Conservation (phyloP, 1,284 basidiomycete genomes). For the Ganoderma leucocontextum region DNA sequence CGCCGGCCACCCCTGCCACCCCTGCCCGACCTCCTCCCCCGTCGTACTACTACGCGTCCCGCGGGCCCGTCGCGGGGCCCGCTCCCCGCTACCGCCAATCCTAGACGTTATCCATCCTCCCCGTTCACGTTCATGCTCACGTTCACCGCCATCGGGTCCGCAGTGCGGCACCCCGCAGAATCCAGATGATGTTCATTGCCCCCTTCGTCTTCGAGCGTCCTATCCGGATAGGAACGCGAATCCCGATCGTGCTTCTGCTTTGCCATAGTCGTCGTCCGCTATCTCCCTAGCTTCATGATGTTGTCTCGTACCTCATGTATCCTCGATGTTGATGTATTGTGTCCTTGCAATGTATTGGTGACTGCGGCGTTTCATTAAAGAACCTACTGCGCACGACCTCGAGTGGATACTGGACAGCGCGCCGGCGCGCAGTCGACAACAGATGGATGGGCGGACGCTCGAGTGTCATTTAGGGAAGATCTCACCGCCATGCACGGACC, state of each 20-base stretch:
- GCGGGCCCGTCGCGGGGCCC: not conserved
- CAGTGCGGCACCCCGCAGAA: not conserved
- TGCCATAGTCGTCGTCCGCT: not conserved
- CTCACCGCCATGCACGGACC: not conserved
- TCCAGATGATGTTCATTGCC: not conserved
- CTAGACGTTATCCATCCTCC: not conserved
- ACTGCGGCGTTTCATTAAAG: constrained; percentile 1
- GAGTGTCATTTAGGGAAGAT: not conserved
- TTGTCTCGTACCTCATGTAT: not conserved
- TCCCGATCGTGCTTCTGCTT: not conserved
- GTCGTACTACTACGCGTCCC: not conserved
- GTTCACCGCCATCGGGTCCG: not conserved
- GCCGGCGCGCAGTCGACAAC: not conserved
- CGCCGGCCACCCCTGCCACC: not conserved
- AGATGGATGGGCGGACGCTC: not conserved
- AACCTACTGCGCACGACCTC: not conserved
- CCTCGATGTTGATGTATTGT: not conserved
- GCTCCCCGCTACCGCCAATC: not conserved
- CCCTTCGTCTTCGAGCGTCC: not conserved
- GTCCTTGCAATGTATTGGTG: not conserved
- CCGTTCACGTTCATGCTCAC: not conserved
- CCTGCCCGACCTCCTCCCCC: not conserved
- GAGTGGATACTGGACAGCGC: not conserved
- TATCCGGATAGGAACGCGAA: not conserved
- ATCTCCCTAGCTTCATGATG: not conserved